phyloP scores from a whole-genome alignment of 768 basidiomycete genomes.

The Sarcodon aspratus region DNA sequence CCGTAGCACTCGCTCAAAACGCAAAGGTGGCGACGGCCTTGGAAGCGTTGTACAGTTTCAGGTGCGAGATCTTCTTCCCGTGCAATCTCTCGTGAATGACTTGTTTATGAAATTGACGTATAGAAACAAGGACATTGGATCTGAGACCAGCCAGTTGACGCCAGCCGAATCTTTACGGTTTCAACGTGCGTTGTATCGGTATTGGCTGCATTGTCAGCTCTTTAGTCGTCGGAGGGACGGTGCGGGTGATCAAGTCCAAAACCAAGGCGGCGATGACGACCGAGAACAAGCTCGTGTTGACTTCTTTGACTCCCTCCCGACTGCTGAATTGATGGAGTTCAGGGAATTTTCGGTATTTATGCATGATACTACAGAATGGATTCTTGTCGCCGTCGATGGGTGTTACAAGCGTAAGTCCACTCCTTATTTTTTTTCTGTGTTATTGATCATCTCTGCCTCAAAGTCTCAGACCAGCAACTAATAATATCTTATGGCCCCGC shows the following conservation, averaged over 20 bases:
- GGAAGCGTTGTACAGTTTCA: background rate
- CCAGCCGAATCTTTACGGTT: background rate
- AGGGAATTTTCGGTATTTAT: no score
- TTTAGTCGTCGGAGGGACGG: background rate
- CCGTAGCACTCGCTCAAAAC: background rate
- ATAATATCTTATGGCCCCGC: no score
- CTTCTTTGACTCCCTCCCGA: no score
- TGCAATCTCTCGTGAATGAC: background rate
- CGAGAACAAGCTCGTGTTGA: no score
- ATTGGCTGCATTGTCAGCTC: background rate
- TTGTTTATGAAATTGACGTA: background rate
- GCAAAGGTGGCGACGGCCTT: background rate
- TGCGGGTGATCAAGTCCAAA: background rate
- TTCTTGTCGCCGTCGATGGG: no score
- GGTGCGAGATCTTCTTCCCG: background rate
- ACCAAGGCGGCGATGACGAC: background rate
- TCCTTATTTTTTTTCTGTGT: no score
- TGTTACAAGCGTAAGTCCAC: no score
- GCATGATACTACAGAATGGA: no score
- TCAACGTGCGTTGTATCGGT: background rate
- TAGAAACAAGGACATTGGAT: background rate
- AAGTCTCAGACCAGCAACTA: no score
- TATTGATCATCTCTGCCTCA: no score
- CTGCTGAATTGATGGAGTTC: no score
- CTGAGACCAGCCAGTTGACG: background rate